Evolutionary conservation across 2,329 filamentous ascomycete species (phyloP).

Genomic region (Amauroascus niger): DNA sequence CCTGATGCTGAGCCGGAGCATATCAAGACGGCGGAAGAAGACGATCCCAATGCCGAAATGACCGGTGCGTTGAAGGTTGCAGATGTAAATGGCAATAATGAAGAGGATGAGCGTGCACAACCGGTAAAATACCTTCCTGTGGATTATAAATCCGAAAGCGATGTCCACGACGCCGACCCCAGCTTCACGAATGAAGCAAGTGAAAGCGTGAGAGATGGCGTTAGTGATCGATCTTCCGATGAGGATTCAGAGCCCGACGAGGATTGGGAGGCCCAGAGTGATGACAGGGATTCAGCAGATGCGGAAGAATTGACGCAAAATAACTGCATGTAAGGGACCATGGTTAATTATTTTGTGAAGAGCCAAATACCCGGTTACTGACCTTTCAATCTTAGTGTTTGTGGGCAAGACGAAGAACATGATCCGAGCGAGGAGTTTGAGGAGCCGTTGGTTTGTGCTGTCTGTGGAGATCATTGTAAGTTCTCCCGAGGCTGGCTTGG

Average conservation of each 20-base stretch:
- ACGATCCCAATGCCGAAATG: constrained; percentile 21
- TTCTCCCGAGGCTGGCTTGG: constrained; percentile 27
- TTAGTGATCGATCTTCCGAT: constrained; percentile 44
- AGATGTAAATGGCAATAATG: constrained; percentile 17
- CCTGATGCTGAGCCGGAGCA: constrained; percentile 26
- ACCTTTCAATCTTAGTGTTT: constrained; percentile 52
- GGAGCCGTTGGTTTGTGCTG: constrained; percentile 62
- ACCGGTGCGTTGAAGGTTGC: background rate
- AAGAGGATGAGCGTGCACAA: constrained; percentile 36
- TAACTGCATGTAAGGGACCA: constrained; percentile 51
- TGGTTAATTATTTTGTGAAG: background rate
- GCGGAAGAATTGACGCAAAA: constrained; percentile 43
- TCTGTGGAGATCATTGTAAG: constrained; percentile 77
- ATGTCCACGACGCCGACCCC: constrained; percentile 34
- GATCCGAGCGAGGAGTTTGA: constrained; percentile 76
- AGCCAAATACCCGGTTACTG: background rate
- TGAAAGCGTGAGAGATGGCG: constrained; percentile 29
- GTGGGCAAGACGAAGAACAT: constrained; percentile 70
- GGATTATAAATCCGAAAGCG: constrained; percentile 29
- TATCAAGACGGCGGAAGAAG: constrained; percentile 19
- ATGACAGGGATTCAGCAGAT: constrained; percentile 38
- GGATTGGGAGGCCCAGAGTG: constrained; percentile 42
- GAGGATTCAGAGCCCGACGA: constrained; percentile 46
- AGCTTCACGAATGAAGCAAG: constrained; percentile 33
- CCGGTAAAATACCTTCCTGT: constrained; percentile 31